These are phyloP conservation scores for Nemania sp. DNA, from an alignment of 2,329 filamentous ascomycete species.

Conservation along the genomic window DNA sequence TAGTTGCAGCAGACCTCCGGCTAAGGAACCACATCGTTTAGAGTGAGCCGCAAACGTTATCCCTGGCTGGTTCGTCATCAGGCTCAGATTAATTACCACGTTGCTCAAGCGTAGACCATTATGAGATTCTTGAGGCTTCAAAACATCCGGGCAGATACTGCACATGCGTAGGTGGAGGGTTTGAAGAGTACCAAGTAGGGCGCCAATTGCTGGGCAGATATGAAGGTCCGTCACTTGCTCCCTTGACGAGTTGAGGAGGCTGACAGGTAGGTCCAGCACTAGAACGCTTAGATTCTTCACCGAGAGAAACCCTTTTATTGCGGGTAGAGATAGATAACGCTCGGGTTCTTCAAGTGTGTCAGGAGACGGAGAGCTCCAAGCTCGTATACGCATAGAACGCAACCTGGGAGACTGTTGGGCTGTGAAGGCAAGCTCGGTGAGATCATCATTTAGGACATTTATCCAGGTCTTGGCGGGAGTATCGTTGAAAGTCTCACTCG, in stretches of 20 bases:
- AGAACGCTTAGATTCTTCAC: slow-evolving; percentile 5
- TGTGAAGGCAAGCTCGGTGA: slow-evolving; percentile 10
- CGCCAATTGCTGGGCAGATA: slow-evolving; percentile 2
- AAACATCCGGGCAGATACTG: slow-evolving; percentile 16
- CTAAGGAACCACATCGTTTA: slow-evolving; percentile 4
- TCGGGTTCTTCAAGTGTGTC: background rate
- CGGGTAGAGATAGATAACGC: background rate
- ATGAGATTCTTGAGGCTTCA: background rate
- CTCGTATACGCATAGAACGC: slow-evolving; percentile 14
- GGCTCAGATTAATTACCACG: slow-evolving; percentile 14
- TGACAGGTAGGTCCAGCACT: slow-evolving; percentile 1
- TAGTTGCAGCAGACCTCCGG: slow-evolving; percentile 5
- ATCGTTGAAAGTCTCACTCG: background rate
- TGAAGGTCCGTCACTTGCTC: background rate
- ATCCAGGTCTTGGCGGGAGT: background rate
- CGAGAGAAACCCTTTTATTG: background rate
- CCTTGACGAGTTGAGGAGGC: background rate
- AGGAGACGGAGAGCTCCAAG: background rate
- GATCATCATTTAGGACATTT: slow-evolving; percentile 2
- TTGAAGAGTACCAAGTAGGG: slow-evolving; percentile 11
- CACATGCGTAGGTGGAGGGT: slow-evolving; percentile 17
- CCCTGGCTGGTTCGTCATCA: background rate
- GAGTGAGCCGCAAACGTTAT: slow-evolving; percentile 7
- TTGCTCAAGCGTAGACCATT: background rate
- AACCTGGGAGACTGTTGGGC: slow-evolving; percentile 12